phyloP scores from a whole-genome alignment of 345 rosid species.

The Microthlaspi erraticum region DNA sequence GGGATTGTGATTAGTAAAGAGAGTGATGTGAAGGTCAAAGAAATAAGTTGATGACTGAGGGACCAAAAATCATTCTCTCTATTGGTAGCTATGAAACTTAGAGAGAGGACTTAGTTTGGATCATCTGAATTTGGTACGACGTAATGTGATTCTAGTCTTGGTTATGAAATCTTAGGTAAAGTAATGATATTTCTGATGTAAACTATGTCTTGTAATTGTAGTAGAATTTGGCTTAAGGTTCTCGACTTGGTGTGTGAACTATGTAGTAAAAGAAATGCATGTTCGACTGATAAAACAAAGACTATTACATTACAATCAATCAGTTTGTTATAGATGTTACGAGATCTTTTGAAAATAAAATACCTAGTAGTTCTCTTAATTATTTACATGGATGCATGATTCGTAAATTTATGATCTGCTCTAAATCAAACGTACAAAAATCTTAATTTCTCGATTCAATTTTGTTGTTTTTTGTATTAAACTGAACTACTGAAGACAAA shows the following conservation, averaged over 20 bases:
- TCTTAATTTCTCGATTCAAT: too few relatives aligned
- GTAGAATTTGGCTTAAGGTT: constrained; percentile 23
- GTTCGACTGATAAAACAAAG: neutral
- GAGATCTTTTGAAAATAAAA: neutral
- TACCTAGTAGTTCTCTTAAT: neutral
- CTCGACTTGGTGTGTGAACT: neutral
- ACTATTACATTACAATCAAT: neutral
- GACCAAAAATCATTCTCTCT: constrained; percentile 3
- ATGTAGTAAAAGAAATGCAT: neutral
- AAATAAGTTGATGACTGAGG: constrained; percentile 38
- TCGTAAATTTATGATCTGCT: too few relatives aligned
- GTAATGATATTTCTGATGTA: constrained; percentile 28
- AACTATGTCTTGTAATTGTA: constrained; percentile 37
- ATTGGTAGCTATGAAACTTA: constrained; percentile 27
- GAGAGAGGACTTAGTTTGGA: constrained; percentile 10
- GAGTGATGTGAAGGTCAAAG: constrained; percentile 41
- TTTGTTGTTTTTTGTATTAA: neutral
- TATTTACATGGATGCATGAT: too few relatives aligned
- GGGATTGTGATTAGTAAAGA: constrained; percentile 57
- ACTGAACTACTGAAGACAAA: neutral
- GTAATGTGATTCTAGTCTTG: constrained; percentile 10
- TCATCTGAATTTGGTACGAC: constrained; percentile 5
- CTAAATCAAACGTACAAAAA: too few relatives aligned
- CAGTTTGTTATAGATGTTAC: neutral
- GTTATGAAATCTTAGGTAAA: constrained; percentile 13